A percentile compares a stretch with the other conserved stretches of the same genome.
phyloP scores from a whole-genome alignment of 202 grass and related monocot genomes.

The Cymbopogon flexuosus region DNA sequence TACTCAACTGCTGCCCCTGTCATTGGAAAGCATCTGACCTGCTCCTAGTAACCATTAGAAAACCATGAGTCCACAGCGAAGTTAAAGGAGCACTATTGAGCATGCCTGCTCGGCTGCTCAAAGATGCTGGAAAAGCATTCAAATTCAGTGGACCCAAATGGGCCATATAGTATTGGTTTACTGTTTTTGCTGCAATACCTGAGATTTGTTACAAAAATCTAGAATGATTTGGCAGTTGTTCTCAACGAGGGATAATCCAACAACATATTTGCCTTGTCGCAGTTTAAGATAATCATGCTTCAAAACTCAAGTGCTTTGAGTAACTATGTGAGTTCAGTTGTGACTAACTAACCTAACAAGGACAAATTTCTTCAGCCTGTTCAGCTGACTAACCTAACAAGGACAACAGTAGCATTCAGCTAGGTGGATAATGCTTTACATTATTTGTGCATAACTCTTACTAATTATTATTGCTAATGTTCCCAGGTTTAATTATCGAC shows the following conservation, averaged over 20 bases:
- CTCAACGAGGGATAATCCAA: neutral
- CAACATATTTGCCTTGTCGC: too few species aligned
- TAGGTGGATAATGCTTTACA: conserved; percentile 13
- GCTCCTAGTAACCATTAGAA: neutral
- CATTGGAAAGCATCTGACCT: neutral
- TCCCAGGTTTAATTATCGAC: conserved; percentile 95
- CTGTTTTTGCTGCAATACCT: neutral
- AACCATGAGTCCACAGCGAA: neutral
- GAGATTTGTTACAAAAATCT: neutral
- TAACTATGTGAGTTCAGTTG: neutral
- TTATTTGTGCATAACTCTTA: neutral
- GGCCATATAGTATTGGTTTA: neutral
- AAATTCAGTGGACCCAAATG: neutral
- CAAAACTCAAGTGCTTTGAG: neutral
- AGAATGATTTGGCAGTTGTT: neutral
- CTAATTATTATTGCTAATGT: neutral
- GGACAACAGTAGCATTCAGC: neutral
- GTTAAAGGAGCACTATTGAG: neutral
- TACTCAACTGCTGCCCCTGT: neutral
- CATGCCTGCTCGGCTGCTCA: neutral
- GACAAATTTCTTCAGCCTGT: neutral
- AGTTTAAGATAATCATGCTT: too few species aligned
- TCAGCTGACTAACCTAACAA: neutral
- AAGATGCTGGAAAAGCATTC: neutral
- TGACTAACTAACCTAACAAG: neutral